Base-by-base conservation (phyloP, 129 eudicot species). In the Silybum marianum region DNA sequence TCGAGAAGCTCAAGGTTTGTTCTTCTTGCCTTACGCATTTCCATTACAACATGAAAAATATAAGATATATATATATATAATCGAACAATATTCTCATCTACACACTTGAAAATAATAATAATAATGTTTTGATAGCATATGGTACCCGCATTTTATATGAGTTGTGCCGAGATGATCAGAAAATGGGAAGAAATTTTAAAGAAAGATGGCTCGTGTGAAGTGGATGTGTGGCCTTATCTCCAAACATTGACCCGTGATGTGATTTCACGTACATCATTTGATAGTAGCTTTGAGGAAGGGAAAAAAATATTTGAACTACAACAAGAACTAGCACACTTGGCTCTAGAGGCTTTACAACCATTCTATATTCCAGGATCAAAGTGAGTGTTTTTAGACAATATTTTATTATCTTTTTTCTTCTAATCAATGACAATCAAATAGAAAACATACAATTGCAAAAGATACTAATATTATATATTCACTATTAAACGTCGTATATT, bases 1-100 rank as follows among this genome's bases (percentile, higher is more conserved):
- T 77, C 19, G 91, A 85, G 48, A 86, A 86, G 51, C 77, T 89
- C 22, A 89, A 89, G 86, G 92, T 81, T 79, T 69, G 26, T 16
- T 72, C 54, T 36, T 34, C 25, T 72, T 3, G 22, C 34, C 24
- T 13, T 70, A 39, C 9, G 34, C 46, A 42, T 48, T n/a, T 18
- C 11, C 7, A 22, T 38, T 21, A 34, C 12, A 9, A 42, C 19
- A 26, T 72, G 10, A 3, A 34, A 34, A 72, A 72, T 28, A 1
- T 10, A 44, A 44, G 54, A 44, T 44, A 44, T n/a, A n/a, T n/a
- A n/a, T n/a, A n/a, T n/a, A n/a, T n/a, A n/a, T 44, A 40, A 9
- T 9, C 48, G 10, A 40, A 2, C 48, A 40, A 1, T 40, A 40
- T 40, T 40, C 12, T 40, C 48, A 8, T 40, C 48, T 40, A 40